Percentiles rank a stretch among this genome's conserved stretches.
phyloP scores from a whole-genome alignment of 2,329 filamentous ascomycete species.

The Fusarium nodosum region DNA sequence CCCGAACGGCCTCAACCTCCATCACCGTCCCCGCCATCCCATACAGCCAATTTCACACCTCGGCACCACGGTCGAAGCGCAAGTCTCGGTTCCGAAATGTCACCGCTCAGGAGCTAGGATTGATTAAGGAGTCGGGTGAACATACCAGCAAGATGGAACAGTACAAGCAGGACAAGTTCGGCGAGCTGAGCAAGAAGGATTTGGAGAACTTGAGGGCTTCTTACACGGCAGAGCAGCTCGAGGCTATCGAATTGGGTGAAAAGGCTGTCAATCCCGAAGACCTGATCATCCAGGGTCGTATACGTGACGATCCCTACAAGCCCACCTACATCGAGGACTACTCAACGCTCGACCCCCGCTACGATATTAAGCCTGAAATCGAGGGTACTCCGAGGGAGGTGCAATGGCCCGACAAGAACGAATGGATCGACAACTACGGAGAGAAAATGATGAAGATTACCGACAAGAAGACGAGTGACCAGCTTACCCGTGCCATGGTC shows the following conservation, averaged over 20 bases:
- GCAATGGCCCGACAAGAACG: constrained; percentile 71
- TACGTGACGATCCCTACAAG: constrained; percentile 79
- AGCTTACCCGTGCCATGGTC: constrained; percentile 59
- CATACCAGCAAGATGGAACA: constrained; percentile 57
- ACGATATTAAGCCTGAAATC: constrained; percentile 75
- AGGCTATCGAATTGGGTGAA: constrained; percentile 85
- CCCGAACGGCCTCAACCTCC: constrained; percentile 39
- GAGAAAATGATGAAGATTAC: constrained; percentile 60
- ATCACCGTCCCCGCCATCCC: constrained; percentile 47
- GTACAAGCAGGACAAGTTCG: constrained; percentile 65
- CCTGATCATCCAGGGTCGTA: constrained; percentile 77
- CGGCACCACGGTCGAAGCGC: constrained; percentile 61
- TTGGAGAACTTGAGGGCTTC: constrained; percentile 71
- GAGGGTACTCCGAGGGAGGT: constrained; percentile 64
- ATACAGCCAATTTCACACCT: constrained; percentile 66
- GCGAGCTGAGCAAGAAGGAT: constrained; percentile 77
- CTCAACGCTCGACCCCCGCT: constrained; percentile 78
- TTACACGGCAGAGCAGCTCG: constrained; percentile 86
- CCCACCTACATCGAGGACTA: constrained; percentile 88
- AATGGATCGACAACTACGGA: constrained; percentile 70
- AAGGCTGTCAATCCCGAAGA: constrained; percentile 80
- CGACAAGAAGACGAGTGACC: constrained; percentile 59
- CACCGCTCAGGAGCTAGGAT: constrained; percentile 65
- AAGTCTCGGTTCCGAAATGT: constrained; percentile 68
- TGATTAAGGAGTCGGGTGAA: constrained; percentile 54